Evolutionary conservation across 139 green algal species (phyloP), one percentile per base, ranked within the genome.

Genomic region (Dunaliella primolecta): DNA sequence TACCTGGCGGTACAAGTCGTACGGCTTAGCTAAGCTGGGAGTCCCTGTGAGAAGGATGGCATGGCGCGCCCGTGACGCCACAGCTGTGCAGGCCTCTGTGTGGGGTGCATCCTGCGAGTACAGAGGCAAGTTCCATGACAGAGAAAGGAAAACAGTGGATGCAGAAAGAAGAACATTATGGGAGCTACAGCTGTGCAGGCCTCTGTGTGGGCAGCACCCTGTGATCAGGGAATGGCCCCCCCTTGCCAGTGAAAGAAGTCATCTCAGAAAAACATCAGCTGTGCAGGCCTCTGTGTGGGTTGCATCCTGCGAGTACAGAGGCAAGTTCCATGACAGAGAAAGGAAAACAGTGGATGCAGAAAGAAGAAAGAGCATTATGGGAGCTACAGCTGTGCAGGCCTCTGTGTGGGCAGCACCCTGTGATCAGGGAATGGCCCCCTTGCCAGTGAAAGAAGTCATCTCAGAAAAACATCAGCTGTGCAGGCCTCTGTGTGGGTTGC

Each of bases 11-110:
- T 89, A 97, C 35, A 98, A 90, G 88, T 98, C 96, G 85, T 95
- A 98, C 2, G 96, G 96, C 25, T 91, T 87, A 27, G 87, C 91
- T 36, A 99, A 91, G 36, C 90, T 96, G 24, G 97, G 97, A 1
- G 96, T 99, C 30, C 97, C 97, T 0, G 90, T 93, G 70, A 98
- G 93, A 80, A 99, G 87, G 25, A 98, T 87, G 1, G 88, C 87
- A 0, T 93, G 85, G 21, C 72, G 46, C 1, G 94, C 89, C n/a
- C 82, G 46, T 15, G 57, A 75, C 21, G 93, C 85, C 0, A 92
- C 89, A 0, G 87, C 75, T 2, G 86, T 78, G 29, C 87, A 86
- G 0, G 93, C 94, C 86, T 97, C 94, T 1, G 96, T 97, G 88
- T 95, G 88, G 29, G 84, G 82, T 0, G 91, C 87, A 84, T 98